Evolutionary conservation across 257 asterid genomes (phyloP).

Genomic region (Solanum chilense): DNA sequence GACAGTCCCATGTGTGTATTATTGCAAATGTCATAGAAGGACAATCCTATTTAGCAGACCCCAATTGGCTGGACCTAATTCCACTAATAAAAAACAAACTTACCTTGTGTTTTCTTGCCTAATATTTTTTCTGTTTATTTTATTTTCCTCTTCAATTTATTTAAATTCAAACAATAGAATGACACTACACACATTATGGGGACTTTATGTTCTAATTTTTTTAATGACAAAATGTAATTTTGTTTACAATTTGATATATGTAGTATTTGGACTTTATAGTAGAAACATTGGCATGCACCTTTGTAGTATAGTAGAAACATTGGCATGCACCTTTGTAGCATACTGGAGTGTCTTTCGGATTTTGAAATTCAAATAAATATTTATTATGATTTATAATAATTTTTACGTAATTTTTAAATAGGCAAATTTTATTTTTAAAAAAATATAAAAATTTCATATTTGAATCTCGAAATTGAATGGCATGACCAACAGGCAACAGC

Average conservation of each 20-base stretch:
- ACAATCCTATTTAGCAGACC: slow-evolving; percentile 7
- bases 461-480: neutral
- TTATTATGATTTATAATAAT: neutral
- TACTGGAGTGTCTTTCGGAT: neutral
- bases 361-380: neutral
- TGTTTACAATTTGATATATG: neutral
- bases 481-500: neutral
- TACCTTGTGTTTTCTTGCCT: neutral
- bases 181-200: neutral
- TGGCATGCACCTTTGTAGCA: neutral
- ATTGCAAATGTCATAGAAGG: slow-evolving; percentile 2
- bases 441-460: neutral
- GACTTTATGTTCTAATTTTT: neutral
- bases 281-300: neutral
- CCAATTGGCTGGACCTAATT: slow-evolving; percentile 1
- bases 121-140: neutral
- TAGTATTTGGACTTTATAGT: neutral
- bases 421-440: no score
- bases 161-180: neutral
- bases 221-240: neutral
- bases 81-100: neutral
- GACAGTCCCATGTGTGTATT: slow-evolving; percentile 5
- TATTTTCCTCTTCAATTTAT: neutral
- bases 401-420: no score
- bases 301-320: neutral